These are phyloP conservation scores for Raddia distichophylla DNA, from an alignment of 176 grass and related monocot species.

Conservation along the genomic window DNA sequence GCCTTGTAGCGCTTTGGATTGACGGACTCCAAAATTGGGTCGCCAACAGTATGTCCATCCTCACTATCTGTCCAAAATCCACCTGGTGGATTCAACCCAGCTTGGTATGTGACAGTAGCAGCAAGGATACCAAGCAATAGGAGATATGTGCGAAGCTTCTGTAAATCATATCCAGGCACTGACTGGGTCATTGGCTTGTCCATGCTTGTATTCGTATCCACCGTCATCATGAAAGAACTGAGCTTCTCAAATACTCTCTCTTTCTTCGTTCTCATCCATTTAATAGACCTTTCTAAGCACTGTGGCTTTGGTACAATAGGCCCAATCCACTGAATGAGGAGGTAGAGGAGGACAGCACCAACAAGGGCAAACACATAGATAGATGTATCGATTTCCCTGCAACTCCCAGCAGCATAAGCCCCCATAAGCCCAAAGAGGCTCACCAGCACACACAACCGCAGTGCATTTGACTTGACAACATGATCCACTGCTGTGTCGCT, in stretches of 20 bases:
- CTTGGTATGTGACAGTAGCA: constrained; percentile 46
- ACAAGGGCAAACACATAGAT: constrained; percentile 51
- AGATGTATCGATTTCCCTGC: constrained; percentile 48
- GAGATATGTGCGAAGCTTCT: constrained; percentile 45
- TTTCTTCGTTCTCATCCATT: constrained; percentile 7
- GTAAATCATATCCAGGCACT: constrained; percentile 3
- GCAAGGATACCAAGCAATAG: constrained; percentile 50
- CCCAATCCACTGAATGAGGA: constrained; percentile 33
- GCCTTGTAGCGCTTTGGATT: constrained; percentile 36
- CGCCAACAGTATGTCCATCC: constrained; percentile 14
- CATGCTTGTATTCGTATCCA: neutral
- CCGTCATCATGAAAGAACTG: neutral
- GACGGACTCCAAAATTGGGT: constrained; percentile 34
- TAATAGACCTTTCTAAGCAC: neutral
- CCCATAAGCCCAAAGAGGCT: constrained; percentile 55
- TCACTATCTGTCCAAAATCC: constrained; percentile 40
- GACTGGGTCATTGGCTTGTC: too few relatives aligned
- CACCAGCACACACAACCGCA: constrained; percentile 43
- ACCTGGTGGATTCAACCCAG: constrained; percentile 48
- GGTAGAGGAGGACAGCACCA: constrained; percentile 34
- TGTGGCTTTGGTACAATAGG: neutral
- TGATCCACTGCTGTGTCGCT: constrained; percentile 38
- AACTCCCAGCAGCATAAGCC: constrained; percentile 49
- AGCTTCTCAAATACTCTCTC: neutral
- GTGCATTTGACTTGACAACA: constrained; percentile 50